phyloP scores from a whole-genome alignment of 148 eudicot species.

The Vaccinium vitisidaea region DNA sequence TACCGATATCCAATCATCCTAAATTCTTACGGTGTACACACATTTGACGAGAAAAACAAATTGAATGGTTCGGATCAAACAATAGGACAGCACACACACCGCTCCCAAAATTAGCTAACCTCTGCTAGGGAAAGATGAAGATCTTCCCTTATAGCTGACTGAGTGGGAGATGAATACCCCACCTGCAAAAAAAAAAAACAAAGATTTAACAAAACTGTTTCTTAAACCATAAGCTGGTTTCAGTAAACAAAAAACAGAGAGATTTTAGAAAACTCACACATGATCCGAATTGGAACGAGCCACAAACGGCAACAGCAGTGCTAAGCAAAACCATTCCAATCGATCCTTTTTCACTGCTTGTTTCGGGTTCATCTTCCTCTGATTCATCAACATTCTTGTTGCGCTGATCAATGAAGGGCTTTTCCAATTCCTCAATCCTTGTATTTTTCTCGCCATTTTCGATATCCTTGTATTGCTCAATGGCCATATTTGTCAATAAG shows the following conservation, averaged over 20 bases:
- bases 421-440: constrained; percentile 41
- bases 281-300: constrained; percentile 74
- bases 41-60: no score
- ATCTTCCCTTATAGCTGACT: constrained; percentile 69
- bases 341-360: constrained; percentile 27
- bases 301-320: constrained; percentile 74
- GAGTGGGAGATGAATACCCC: constrained; percentile 81
- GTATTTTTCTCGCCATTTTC: constrained; percentile 32
- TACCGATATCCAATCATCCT: no score
- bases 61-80: no score
- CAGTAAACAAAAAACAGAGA: background rate
- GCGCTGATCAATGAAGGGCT: constrained; percentile 39
- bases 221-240: background rate
- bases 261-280: constrained; percentile 54
- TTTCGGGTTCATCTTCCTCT: constrained; percentile 18
- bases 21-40: no score
- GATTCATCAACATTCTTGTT: constrained; percentile 15
- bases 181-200: constrained; percentile 53
- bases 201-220: background rate
- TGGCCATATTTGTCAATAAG: constrained; percentile 39
- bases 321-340: constrained; percentile 60
- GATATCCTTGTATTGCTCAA: constrained; percentile 38
- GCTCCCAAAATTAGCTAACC: constrained; percentile 29
- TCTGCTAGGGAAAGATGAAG: constrained; percentile 56
- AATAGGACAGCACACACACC: no score